Evolutionary conservation across 108 stramenopile genomes (phyloP).

Genomic region (Fragilaria radians): DNA sequence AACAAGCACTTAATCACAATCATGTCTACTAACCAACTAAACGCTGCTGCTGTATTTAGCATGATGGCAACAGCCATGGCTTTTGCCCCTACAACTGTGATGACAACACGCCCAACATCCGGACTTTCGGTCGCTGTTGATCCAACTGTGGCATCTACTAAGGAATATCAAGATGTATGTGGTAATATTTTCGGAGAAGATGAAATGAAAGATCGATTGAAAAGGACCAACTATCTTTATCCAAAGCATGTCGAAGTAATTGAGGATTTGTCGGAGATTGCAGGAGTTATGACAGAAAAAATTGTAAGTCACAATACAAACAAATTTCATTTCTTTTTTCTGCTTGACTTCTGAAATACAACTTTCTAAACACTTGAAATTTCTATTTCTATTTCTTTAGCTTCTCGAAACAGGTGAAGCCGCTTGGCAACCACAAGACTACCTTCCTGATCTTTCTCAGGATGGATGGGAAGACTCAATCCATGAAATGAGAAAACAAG

Average conservation of each 20-base stretch:
- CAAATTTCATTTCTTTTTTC: not conserved
- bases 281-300: constrained; percentile 71
- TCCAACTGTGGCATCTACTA: constrained; percentile 61
- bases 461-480: constrained; percentile 62
- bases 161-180: constrained; percentile 80
- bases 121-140: constrained; percentile 48
- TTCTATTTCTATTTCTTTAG: too few relatives aligned
- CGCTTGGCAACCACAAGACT: constrained; percentile 90
- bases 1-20: too few relatives aligned
- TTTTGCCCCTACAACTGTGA: not conserved
- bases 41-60: not conserved
- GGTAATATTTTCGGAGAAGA: constrained; percentile 60
- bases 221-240: constrained; percentile 64
- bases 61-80: not conserved
- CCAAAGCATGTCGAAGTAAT: constrained; percentile 91
- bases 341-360: not conserved
- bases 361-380: too few relatives aligned
- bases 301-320: constrained; percentile 51
- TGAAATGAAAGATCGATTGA: constrained; percentile 37
- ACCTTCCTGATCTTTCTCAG: constrained; percentile 78
- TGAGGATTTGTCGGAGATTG: constrained; percentile 75
- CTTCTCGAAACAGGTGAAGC: constrained; percentile 85
- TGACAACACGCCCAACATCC: not conserved
- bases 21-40: not conserved
- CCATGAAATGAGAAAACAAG: constrained; percentile 66